Evolutionary conservation across 306 rosid species (phyloP).

Genomic region (Acacia acuminata): DNA sequence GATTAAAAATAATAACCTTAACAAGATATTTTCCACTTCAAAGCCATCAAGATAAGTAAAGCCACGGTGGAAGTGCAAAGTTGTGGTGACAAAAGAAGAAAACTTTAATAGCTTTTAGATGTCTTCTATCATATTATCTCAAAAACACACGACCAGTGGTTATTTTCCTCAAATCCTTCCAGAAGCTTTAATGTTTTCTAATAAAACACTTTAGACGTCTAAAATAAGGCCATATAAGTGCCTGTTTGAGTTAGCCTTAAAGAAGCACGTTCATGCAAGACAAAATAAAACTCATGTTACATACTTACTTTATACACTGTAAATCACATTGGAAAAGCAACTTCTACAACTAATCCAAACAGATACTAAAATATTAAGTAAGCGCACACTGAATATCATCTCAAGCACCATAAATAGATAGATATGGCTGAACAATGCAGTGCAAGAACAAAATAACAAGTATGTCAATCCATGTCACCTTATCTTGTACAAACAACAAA

Average conservation of each 20-base stretch:
- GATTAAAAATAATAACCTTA: background rate
- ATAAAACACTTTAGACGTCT: background rate
- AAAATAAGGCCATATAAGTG: background rate
- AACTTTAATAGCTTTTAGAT: background rate
- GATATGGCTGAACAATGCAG: background rate
- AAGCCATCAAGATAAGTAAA: background rate
- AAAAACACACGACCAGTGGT: background rate
- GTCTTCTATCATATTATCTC: background rate
- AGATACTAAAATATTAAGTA: background rate
- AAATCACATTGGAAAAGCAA: too few species aligned
- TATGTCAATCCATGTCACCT: slow-evolving; percentile 16
- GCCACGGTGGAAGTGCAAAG: background rate
- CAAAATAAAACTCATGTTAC: too few species aligned
- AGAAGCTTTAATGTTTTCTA: background rate
- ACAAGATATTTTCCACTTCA: background rate
- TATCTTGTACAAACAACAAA: background rate
- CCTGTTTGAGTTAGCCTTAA: too few species aligned
- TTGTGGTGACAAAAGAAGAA: background rate
- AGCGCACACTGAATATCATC: background rate
- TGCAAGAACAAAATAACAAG: background rate
- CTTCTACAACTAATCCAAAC: too few species aligned
- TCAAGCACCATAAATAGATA: background rate
- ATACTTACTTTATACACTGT: too few species aligned
- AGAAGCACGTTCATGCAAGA: too few species aligned
- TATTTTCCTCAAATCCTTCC: background rate